These are phyloP conservation scores for Coprinopsis sp. DNA, from an alignment of 768 basidiomycete genomes.

Conservation along the genomic window DNA sequence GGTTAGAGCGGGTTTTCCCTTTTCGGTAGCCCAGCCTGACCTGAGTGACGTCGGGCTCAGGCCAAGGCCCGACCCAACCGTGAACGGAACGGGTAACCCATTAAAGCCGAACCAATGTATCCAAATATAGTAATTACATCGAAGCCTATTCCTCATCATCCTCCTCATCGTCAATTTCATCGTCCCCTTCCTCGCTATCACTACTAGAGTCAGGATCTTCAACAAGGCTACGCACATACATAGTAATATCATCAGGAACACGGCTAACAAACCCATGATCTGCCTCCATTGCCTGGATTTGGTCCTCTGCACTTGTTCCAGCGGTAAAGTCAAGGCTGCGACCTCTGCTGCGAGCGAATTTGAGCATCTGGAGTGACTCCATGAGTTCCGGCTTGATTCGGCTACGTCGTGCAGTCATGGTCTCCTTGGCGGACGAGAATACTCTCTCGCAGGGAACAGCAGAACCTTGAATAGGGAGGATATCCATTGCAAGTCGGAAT, in stretches of 20 bases:
- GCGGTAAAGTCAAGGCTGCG: neutral
- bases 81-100: too few relatives aligned
- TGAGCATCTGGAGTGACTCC: slow-evolving; percentile 5
- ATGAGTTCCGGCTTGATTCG: slow-evolving; percentile 1
- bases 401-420: neutral
- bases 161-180: neutral
- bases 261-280: neutral
- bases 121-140: too few relatives aligned
- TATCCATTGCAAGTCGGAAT: neutral
- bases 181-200: neutral
- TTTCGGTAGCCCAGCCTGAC: too few relatives aligned
- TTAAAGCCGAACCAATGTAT: too few relatives aligned
- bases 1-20: too few relatives aligned
- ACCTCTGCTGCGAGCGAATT: neutral
- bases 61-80: too few relatives aligned
- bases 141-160: too few relatives aligned
- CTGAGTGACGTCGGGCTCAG: too few relatives aligned
- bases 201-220: neutral
- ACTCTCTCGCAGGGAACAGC: slow-evolving; percentile 5
- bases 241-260: neutral
- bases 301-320: neutral
- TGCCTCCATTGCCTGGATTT: neutral
- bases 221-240: neutral
- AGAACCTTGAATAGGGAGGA: slow-evolving; percentile 4
- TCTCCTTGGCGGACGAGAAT: slow-evolving; percentile 6